Evolutionary conservation across 1,284 basidiomycete species (phyloP), one percentile per base, ranked within the genome.

Genomic region (Pseudozyma flocculosa): DNA sequence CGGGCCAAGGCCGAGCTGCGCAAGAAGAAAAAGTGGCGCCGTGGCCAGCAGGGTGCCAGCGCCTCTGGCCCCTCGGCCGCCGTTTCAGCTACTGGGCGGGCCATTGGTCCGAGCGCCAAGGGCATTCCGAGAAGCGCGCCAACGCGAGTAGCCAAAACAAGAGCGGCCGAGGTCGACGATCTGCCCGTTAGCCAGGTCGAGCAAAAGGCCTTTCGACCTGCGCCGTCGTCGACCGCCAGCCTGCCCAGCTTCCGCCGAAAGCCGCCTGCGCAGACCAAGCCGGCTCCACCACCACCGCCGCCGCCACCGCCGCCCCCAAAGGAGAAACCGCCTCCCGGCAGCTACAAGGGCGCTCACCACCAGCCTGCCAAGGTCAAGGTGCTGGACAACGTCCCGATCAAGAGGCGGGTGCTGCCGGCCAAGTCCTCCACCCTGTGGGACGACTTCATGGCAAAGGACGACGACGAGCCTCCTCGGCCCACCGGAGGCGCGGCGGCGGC

Each of bases 301-400:
- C n/a, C n/a, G n/a, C n/a, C 50, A 9, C 38, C 21, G 4, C 19
- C 30, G 17, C 24, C 41, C 23, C 47, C 51, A 8, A 26, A 19
- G 5, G 24, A 43, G 7, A 51, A 49, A 7, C 52, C 61, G 0
- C 24, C 36, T 2, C 56, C 61, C 0, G 61, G 61, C 7, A 56
- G 57, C 45, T 65, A 50, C 57, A 65, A 61, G 32, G 61, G 61
- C 13, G 50, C 53, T 3, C 61, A 65, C 24, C 47, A 44, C 15
- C 54, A 52, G 9, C 50, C 47, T 15, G 52, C 54, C 8, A 61
- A 56, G 26, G 53, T 59, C 0, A 49, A 29, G 26, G 26, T 29
- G 26, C 5, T 29, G 26, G 11, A 29, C 26, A 29, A 29, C 26
- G 26, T 29, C 26, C 5, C 5, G 26, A 29, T 5, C 26, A 29